Conservation (phyloP, 345 rosid genomes). For the Pugionium cornutum region DNA sequence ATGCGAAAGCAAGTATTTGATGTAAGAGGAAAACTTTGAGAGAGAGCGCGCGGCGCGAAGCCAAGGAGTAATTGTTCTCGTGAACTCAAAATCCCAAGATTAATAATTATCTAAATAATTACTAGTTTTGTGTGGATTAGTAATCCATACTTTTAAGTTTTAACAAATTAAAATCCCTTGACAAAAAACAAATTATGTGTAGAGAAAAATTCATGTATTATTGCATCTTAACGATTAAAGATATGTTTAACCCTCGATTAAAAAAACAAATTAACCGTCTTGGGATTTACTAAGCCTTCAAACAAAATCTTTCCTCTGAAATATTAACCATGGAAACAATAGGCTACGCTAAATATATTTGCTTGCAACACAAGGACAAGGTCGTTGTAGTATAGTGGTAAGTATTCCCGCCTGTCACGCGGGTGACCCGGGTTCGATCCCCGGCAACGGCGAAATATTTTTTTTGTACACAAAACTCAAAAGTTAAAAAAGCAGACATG, state of each 20-base stretch:
- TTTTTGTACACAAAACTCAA: too few relatives aligned
- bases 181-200: too few relatives aligned
- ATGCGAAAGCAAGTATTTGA: constrained; percentile 2
- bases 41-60: constrained; percentile 13
- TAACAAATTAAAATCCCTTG: not conserved
- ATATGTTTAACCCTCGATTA: too few relatives aligned
- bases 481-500: not conserved
- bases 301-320: too few relatives aligned
- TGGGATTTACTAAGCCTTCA: too few relatives aligned
- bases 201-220: too few relatives aligned
- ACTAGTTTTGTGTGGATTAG: not conserved
- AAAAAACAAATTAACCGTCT: too few relatives aligned
- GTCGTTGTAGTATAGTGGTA: constrained; percentile 95
- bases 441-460: constrained; percentile 65
- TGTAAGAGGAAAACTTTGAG: constrained; percentile 5
- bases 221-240: too few relatives aligned
- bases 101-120: not conserved
- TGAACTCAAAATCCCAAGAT: not conserved
- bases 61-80: not conserved
- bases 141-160: not conserved
- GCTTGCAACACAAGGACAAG: too few relatives aligned
- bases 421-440: constrained; percentile 96
- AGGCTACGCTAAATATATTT: too few relatives aligned
- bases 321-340: too few relatives aligned
- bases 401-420: constrained; percentile 94